Base-by-base conservation (phyloP, 305 asterid genomes). In the Solanum aculeatissimum region DNA sequence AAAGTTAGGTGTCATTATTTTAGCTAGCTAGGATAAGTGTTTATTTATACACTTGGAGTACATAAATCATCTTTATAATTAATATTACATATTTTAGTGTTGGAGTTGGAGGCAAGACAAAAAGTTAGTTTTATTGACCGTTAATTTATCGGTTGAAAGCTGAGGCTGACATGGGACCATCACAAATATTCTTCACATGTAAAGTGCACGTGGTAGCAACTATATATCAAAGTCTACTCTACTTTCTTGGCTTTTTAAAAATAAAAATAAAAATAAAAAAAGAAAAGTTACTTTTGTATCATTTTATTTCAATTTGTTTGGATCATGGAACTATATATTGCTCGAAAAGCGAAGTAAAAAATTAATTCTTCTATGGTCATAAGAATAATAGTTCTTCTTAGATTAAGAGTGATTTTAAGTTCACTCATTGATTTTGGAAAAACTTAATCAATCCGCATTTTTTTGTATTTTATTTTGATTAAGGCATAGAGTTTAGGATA, bases 61-160 rank as follows among this genome's bases (percentile, higher is more conserved):
- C 16, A 14, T 43, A 12, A 21, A 74, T 74, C 8, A 15, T 74
- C 25, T 74, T 74, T 23, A 74, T 55, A 55, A 55, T 11, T 45
- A 47, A 15, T 7, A 69, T 2, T 69, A 69, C 51, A 69, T 77
- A 51, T 29, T 49, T 43, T 81, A 40, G 27, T 4, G 74, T 57
- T 42, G 32, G 51, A 35, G 75, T 57, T 43, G 32, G 51, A 35
- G 75, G 57, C 19, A 60, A 32, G 58, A 62, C 72, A 58, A 84
- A 74, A 77, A 55, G 72, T 84, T 77, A 45, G 86, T 62, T 84
- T 32, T 75, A 18, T 38, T 75, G 86, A 75, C 83, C 38, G 86
- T 75, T 58, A 21, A 58, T 58, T 84, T 55, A 75, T 66, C 77
- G 65, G 65, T 84, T 84, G 45, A 62, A 42, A 58, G 47, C 19